phyloP scores from a whole-genome alignment of 257 asterid species.

The Solanum habrochaites region DNA sequence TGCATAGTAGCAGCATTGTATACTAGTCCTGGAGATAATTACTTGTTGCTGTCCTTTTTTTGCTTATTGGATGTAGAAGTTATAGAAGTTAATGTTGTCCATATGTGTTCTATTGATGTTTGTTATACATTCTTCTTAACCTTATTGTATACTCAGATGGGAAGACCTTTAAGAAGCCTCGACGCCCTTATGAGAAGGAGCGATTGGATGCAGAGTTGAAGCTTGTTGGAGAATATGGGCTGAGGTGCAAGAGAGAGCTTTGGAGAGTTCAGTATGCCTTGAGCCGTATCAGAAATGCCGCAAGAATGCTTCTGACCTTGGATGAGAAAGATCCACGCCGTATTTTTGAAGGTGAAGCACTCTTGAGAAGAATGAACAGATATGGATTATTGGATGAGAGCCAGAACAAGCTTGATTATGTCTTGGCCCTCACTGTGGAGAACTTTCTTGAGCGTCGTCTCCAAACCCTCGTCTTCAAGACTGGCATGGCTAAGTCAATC shows the following conservation, averaged over 20 bases:
- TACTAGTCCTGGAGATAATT: neutral
- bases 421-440: conserved; percentile 57
- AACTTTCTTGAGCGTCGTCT: conserved; percentile 61
- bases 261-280: conserved; percentile 72
- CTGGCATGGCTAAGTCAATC: conserved; percentile 61
- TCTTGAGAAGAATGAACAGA: conserved; percentile 58
- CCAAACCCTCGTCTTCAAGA: conserved; percentile 52
- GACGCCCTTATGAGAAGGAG: conserved; percentile 60
- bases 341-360: conserved; percentile 56
- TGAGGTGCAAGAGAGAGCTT: conserved; percentile 26
- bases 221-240: conserved; percentile 55
- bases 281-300: conserved; percentile 51
- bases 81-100: neutral
- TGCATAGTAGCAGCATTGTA: neutral
- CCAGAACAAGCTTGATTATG: conserved; percentile 64
- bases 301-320: conserved; percentile 48
- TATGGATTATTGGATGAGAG: conserved; percentile 45
- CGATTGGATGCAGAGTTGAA: conserved; percentile 53
- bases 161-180: conserved; percentile 26
- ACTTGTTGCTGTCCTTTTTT: neutral
- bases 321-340: conserved; percentile 16
- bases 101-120: neutral
- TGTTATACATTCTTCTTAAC: neutral
- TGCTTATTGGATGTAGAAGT: neutral
- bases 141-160: neutral